These are phyloP conservation scores for Aschersonia sp. DNA, from an alignment of 2,329 filamentous ascomycete genomes.

Conservation along the genomic window DNA sequence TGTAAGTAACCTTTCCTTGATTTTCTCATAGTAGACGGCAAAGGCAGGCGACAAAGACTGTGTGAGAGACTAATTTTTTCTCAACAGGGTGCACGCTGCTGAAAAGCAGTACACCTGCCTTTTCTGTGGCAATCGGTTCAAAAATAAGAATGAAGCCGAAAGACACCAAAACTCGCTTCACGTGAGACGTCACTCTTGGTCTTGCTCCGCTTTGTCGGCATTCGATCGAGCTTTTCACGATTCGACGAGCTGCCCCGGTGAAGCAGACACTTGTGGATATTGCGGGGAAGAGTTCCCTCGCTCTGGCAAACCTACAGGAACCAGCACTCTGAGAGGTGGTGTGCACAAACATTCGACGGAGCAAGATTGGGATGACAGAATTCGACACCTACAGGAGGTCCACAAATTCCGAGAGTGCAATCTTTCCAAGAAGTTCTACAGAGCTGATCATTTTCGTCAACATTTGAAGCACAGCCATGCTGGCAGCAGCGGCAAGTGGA, in stretches of 20 bases:
- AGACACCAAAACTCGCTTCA: slow-evolving; percentile 92
- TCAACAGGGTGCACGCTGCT: slow-evolving; percentile 62
- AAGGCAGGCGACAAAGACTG: not conserved
- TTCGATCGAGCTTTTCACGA: slow-evolving; percentile 78
- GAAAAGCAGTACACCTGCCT: slow-evolving; percentile 94
- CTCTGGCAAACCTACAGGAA: slow-evolving; percentile 25
- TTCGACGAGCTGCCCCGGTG: slow-evolving; percentile 50
- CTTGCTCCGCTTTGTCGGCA: slow-evolving; percentile 70
- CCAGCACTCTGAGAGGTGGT: slow-evolving; percentile 17
- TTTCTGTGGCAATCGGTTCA: slow-evolving; percentile 90
- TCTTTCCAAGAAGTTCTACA: slow-evolving; percentile 93
- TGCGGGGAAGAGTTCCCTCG: slow-evolving; percentile 79
- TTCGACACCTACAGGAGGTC: slow-evolving; percentile 74
- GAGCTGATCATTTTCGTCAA: slow-evolving; percentile 94
- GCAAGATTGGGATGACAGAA: slow-evolving; percentile 75
- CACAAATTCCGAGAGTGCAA: slow-evolving; percentile 99
- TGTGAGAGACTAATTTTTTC: not conserved
- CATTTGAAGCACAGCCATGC: slow-evolving; percentile 96
- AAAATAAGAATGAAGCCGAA: slow-evolving; percentile 97
- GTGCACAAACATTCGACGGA: slow-evolving; percentile 44
- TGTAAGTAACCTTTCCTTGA: slow-evolving; percentile 37
- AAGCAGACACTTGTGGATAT: slow-evolving; percentile 78
- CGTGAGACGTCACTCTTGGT: slow-evolving; percentile 88
- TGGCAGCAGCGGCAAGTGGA: slow-evolving; percentile 96
- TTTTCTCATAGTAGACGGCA: too few species aligned